A percentile compares a stretch with the other conserved stretches of the same genome.
phyloP scores from a whole-genome alignment of 805 yeast species.

The Pichia ethanolica region DNA sequence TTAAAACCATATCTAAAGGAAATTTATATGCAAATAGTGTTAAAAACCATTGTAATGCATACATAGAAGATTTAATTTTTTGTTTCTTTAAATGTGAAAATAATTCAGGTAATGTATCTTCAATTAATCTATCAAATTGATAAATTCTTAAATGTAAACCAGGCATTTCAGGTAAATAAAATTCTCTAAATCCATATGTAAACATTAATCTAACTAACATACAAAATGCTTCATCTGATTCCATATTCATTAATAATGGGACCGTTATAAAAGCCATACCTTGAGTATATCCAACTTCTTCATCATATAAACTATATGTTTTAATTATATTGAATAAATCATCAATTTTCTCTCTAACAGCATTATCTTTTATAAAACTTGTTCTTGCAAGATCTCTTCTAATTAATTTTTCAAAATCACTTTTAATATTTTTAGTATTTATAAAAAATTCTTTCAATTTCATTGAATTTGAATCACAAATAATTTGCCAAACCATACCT shows the following conservation, averaged over 20 bases:
- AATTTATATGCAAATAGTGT: constrained; percentile 93
- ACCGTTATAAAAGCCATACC: constrained; percentile 94
- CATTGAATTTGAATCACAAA: constrained; percentile 68
- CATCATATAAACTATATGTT: constrained; percentile 78
- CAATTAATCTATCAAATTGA: constrained; percentile 84
- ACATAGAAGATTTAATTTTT: constrained; percentile 90
- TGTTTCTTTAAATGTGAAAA: constrained; percentile 73
- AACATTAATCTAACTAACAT: constrained; percentile 77
- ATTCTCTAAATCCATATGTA: constrained; percentile 67
- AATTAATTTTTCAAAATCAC: constrained; percentile 68
- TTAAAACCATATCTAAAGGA: constrained; percentile 78
- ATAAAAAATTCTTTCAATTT: constrained; percentile 53
- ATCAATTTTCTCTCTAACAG: constrained; percentile 47
- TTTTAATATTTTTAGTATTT: constrained; percentile 37
- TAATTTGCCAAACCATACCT: constrained; percentile 89
- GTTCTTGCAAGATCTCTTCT: constrained; percentile 81
- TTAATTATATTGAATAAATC: constrained; percentile 70
- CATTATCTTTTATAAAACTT: constrained; percentile 58
- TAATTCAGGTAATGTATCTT: constrained; percentile 64
- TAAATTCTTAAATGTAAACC: constrained; percentile 80
- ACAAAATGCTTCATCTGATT: constrained; percentile 80
- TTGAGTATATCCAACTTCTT: constrained; percentile 95
- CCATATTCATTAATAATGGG: constrained; percentile 75
- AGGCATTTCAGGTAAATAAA: constrained; percentile 87
- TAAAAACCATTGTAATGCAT: constrained; percentile 96